Conservation (phyloP, 1,284 basidiomycete species). For the Pseudozyma thailandica region DNA sequence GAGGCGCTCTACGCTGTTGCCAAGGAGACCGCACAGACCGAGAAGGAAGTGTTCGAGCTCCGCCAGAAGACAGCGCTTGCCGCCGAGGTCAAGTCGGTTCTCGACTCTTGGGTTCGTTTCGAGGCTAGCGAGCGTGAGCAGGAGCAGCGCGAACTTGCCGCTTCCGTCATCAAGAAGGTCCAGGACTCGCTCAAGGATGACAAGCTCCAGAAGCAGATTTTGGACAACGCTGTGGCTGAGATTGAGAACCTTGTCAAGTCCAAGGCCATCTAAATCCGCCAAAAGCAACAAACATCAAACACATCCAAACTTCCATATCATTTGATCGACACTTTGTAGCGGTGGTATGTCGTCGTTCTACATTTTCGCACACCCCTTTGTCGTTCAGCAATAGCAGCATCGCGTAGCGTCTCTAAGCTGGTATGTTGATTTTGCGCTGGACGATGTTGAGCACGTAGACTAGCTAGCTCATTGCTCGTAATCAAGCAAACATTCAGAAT, state of each 20-base stretch:
- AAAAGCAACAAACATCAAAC: neutral
- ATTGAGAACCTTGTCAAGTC: conserved; percentile 76
- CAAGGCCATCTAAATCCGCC: conserved; percentile 63
- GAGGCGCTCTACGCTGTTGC: conserved; percentile 90
- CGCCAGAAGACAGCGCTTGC: conserved; percentile 88
- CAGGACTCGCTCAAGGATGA: conserved; percentile 84
- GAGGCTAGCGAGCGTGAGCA: conserved; percentile 96
- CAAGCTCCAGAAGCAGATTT: conserved; percentile 91
- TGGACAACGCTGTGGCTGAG: conserved; percentile 84
- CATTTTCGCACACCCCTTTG: neutral
- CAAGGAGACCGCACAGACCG: conserved; percentile 93
- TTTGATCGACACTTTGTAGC: neutral
- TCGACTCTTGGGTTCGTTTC: conserved; percentile 97
- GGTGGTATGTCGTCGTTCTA: neutral
- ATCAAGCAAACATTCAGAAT: conserved; percentile 1
- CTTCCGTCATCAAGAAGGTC: conserved; percentile 86
- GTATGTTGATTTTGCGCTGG: neutral
- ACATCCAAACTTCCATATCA: neutral
- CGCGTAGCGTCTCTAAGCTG: neutral
- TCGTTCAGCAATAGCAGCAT: neutral
- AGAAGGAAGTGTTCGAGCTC: conserved; percentile 89
- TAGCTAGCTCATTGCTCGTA: conserved; percentile 1
- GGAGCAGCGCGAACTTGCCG: conserved; percentile 90
- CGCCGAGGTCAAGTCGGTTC: conserved; percentile 88
- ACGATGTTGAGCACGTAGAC: neutral